Conservation (phyloP, 1,284 basidiomycete species). For the Cutaneotrichosporon sp. region DNA sequence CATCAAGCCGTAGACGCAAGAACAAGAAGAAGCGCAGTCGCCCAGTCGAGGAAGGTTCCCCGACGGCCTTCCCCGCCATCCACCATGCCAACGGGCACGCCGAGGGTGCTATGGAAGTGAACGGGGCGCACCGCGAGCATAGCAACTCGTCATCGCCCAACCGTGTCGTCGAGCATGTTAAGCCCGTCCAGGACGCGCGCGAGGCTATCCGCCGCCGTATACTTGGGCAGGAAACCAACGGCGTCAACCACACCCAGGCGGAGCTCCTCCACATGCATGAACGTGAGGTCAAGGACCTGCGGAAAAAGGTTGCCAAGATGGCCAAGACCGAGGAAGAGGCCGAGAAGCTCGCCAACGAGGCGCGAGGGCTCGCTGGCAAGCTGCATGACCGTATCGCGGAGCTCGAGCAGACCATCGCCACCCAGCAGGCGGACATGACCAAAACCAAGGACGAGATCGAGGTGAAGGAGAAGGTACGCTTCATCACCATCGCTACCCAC, state of each 20-base stretch:
- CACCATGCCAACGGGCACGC: not conserved
- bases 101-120: not conserved
- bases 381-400: constrained; percentile 17
- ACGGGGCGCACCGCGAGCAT: not conserved
- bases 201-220: constrained; percentile 4
- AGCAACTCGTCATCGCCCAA: not conserved
- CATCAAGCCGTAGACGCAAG: not conserved
- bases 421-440: constrained; percentile 24
- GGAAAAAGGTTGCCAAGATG: not conserved
- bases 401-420: constrained; percentile 10
- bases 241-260: not conserved
- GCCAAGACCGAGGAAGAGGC: constrained; percentile 15
- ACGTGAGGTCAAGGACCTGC: constrained; percentile 5
- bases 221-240: not conserved
- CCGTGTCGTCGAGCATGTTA: not conserved
- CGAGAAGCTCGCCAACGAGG: not conserved
- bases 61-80: not conserved
- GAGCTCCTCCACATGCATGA: not conserved
- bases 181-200: not conserved
- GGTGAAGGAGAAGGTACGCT: constrained; percentile 17
- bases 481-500: constrained; percentile 6
- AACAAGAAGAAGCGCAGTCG: constrained; percentile 5
- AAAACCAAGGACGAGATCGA: constrained; percentile 12
- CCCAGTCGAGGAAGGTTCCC: not conserved
- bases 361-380: not conserved